Conservation (phyloP, 148 eudicot genomes). For the Dianthus caryophyllus region DNA sequence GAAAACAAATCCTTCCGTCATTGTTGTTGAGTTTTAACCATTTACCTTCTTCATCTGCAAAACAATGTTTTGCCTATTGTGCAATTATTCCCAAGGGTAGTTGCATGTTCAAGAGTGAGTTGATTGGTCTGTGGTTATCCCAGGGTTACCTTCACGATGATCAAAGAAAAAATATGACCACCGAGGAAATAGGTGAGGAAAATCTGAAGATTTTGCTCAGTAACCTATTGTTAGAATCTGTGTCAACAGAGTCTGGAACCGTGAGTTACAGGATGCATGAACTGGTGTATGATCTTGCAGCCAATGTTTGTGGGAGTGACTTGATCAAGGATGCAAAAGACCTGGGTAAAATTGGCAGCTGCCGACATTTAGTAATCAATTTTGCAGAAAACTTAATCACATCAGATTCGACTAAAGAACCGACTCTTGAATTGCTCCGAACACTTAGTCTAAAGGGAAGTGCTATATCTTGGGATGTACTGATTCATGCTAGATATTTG, state of each 20-base stretch:
- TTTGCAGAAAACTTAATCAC: not conserved
- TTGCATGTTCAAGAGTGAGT: not conserved
- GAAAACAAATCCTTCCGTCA: slow-evolving; percentile 9
- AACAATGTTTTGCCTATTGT: slow-evolving; percentile 22
- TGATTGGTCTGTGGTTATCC: too few relatives aligned
- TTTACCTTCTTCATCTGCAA: slow-evolving; percentile 5
- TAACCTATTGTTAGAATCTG: too few relatives aligned
- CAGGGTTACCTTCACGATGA: too few relatives aligned
- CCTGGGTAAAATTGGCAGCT: not conserved
- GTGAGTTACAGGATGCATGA: slow-evolving; percentile 7
- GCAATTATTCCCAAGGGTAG: slow-evolving; percentile 17
- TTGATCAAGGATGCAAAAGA: not conserved
- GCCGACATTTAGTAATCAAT: not conserved
- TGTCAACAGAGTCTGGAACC: too few relatives aligned
- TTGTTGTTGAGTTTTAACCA: slow-evolving; percentile 17
- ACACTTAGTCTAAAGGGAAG: not conserved
- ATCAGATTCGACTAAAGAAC: not conserved
- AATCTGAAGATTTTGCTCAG: too few relatives aligned
- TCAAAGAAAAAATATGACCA: too few relatives aligned
- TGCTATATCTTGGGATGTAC: not conserved
- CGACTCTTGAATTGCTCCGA: not conserved
- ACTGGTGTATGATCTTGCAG: slow-evolving; percentile 23
- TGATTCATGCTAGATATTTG: too few relatives aligned
- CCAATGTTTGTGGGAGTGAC: not conserved
- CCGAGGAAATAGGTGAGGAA: too few relatives aligned